phyloP scores from a whole-genome alignment of 164 flowering plant genomes.

The Dillenia turbinata region DNA sequence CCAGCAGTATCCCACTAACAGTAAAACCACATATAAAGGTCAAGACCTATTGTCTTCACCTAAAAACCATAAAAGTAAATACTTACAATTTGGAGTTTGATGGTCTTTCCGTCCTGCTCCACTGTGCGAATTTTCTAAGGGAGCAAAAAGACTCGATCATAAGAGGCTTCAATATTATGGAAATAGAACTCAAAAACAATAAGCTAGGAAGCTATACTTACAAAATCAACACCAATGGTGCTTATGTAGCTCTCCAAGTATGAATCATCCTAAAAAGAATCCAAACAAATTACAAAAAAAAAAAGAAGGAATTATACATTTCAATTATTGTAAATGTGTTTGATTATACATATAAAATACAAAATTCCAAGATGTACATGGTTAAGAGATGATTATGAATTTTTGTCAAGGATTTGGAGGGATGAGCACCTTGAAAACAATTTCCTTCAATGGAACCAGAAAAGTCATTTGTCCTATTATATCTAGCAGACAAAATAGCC shows the following conservation, averaged over 20 bases:
- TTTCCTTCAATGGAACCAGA: no score
- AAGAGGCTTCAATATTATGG: background rate
- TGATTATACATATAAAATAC: no score
- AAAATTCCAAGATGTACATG: no score
- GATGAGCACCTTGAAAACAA: no score
- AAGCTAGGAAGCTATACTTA: constrained; percentile 16
- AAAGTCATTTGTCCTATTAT: no score
- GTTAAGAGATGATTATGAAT: no score
- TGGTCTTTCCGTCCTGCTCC: constrained; percentile 45
- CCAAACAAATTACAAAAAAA: background rate
- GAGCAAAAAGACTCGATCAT: background rate
- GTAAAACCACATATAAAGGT: constrained; percentile 1
- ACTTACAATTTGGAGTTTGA: constrained; percentile 46
- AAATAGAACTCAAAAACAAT: background rate
- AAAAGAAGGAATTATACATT: background rate
- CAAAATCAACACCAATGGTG: constrained; percentile 50
- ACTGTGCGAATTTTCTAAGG: constrained; percentile 44
- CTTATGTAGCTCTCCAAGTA: constrained; percentile 47
- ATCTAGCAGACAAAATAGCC: no score
- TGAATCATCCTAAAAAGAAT: constrained; percentile 32
- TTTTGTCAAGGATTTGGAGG: no score
- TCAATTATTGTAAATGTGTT: background rate
- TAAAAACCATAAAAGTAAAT: background rate
- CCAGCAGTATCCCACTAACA: constrained; percentile 14
- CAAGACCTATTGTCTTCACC: background rate